These are phyloP conservation scores for Collybiopsis confluens DNA, from an alignment of 768 basidiomycete species.

Conservation along the genomic window DNA sequence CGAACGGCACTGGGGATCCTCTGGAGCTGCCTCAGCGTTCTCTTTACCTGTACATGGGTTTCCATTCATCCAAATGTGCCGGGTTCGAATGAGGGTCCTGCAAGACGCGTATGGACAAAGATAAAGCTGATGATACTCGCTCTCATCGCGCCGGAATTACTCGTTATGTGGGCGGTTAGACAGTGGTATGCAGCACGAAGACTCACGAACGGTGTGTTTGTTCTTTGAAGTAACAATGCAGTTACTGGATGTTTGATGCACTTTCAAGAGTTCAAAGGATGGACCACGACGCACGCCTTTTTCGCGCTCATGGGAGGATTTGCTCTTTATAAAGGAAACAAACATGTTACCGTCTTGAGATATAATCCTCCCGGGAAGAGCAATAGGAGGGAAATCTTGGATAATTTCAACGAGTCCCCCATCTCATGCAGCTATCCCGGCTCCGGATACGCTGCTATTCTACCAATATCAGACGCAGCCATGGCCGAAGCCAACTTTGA, in stretches of 20 bases:
- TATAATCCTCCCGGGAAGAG: neutral
- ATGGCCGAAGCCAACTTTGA: too few species aligned
- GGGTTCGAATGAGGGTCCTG: neutral
- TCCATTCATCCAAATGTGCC: slow-evolving; percentile 9
- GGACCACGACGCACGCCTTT: slow-evolving; percentile 1
- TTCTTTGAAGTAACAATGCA: too few species aligned
- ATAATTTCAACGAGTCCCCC: too few species aligned
- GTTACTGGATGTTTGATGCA: neutral
- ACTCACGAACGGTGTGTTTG: neutral
- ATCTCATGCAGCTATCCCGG: too few species aligned
- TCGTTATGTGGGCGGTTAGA: slow-evolving; percentile 9
- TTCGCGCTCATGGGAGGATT: slow-evolving; percentile 16
- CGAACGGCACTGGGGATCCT: too few species aligned
- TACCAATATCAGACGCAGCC: too few species aligned
- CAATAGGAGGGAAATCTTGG: too few species aligned
- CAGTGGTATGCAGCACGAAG: slow-evolving; percentile 8
- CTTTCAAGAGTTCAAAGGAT: neutral
- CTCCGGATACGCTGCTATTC: too few species aligned
- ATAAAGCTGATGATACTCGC: neutral
- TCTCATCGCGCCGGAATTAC: slow-evolving; percentile 8
- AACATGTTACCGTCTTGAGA: neutral
- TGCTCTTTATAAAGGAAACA: slow-evolving; percentile 6
- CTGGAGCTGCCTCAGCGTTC: slow-evolving; percentile 2
- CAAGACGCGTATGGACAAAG: neutral
- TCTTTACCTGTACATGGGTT: slow-evolving; percentile 6